These are phyloP conservation scores for Plantago lanceolata DNA, from an alignment of 305 asterid species.

Conservation along the genomic window DNA sequence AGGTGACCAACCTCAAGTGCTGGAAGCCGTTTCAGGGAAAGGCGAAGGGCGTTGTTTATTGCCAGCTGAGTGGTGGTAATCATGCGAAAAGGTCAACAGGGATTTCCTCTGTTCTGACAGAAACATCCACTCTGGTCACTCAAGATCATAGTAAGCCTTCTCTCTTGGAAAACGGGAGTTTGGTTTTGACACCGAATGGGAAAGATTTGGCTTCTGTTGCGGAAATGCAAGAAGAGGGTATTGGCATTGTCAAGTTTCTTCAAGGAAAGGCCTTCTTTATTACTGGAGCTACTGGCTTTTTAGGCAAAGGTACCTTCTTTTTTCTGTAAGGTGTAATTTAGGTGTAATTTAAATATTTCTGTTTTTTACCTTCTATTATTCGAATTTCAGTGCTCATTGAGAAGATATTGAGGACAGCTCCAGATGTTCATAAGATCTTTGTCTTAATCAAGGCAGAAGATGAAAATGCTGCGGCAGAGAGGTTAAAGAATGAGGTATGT, in stretches of 20 bases:
- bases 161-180: constrained; percentile 42
- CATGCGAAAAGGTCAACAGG: constrained; percentile 51
- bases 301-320: constrained; percentile 56
- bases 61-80: constrained; percentile 48
- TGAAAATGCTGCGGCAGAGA: constrained; percentile 62
- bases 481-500: constrained; percentile 77
- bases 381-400: constrained; percentile 71
- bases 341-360: background rate
- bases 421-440: constrained; percentile 73
- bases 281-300: constrained; percentile 84
- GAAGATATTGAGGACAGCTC: constrained; percentile 79
- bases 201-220: constrained; percentile 37
- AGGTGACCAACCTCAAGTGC: constrained; percentile 19
- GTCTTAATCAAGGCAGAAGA: constrained; percentile 76
- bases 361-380: background rate
- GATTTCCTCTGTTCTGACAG: constrained; percentile 53
- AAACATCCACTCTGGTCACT: constrained; percentile 44
- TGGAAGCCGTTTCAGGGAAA: constrained; percentile 18
- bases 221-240: constrained; percentile 48
- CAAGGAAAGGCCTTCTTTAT: constrained; percentile 54
- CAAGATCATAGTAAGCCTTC: constrained; percentile 39
- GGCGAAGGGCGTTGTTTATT: constrained; percentile 33
- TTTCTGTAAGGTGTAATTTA: constrained; percentile 1
- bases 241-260: constrained; percentile 70
- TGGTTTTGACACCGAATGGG: constrained; percentile 54